Base-by-base conservation (phyloP, 2,329 filamentous ascomycete species). In the Fusarium longipes region DNA sequence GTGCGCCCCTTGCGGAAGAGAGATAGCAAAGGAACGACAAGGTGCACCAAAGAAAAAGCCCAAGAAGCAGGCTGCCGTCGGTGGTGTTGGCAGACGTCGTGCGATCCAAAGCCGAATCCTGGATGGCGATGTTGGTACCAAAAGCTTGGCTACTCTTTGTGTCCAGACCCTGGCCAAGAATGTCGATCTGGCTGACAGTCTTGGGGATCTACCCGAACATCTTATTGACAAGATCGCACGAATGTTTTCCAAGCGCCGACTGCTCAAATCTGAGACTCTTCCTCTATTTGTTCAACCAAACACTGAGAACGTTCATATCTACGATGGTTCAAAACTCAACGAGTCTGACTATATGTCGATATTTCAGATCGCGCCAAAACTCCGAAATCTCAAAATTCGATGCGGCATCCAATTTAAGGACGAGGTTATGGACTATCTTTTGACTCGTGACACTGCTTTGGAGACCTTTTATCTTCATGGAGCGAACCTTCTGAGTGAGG, bases 381-480 rank as follows among this genome's bases (percentile, higher is more conserved):
- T 97, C 53, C 87, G 87, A 71, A 85, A 85, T 40, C 83, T 97
- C 57, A 91, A 93, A 67, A 81, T 97, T 12, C 89, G 91, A 47
- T 95, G 94, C 73, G 93, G 90, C n/a, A 92, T 96, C 48, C 94
- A 97, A 74, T 91, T 97, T 83, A 97, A 97, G 78, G 91, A 97
- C 73, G 83, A 84, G 36, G 91, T 93, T 39, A 85, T 97, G 77
- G 87, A 93, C 51, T 97, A 95, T 76, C 86, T 97, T 73, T 82
- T 92, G 20, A 88, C 89, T 55, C 91, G 92, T 45, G 85, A 91
- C 48, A 86, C 88, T 48, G 79, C 85, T 10, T 82, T 97, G n/a
- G 86, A 89, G 61, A 84, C 88, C 56, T 83, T 98, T 40, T 91
- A 93, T 65, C 84, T 98, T 1, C 90, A 96, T 65, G 92, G 93